Evolutionary conservation across 495 filamentous ascomycete species (phyloP), one percentile per base, ranked within the genome.

Genomic region (Lepraria neglecta): DNA sequence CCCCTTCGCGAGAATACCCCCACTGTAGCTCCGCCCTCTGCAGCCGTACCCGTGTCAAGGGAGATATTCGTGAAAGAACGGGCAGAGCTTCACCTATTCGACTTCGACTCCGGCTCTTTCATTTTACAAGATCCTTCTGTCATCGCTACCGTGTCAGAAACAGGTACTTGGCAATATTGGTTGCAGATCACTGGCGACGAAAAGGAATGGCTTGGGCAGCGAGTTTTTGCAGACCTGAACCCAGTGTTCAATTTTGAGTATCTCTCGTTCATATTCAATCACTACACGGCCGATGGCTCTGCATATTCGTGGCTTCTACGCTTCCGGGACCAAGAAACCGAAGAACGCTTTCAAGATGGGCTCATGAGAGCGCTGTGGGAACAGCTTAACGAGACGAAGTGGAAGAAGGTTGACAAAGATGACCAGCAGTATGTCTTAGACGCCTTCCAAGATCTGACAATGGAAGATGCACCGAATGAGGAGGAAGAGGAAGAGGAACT

Each of bases 211-310:
- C 78, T 98, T 9, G 92, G 91, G 27, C 90, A 95, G 65, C 81
- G 84, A 21, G 84, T 98, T 19, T 76, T 89, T 30, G 85, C 87
- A 6, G 95, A 97, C 66, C 88, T 97, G 69, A 98, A 98, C 68
- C 95, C 94, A 0, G 94, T 98, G 40, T 98, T 98, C 79, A 97
- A 97, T 75, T 97, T 96, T 64, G 94, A 97, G 73, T 97, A 90
- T 65, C 78, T 96, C 21, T 97, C 94, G 3, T 97, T 97, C 74
- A 97, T 98, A 70, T 98, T 98, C 80, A 97, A 97, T 69, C 90
- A 96, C 69, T 97, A 95, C 68, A 78, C 85, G 9, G 81, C 86
- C 17, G 89, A 96, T 73, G 91, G 92, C 4, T 87, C 88, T 10
- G 92, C 94, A 7, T 96, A 90, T 71, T 97, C 95, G 0, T 98